A percentile compares a stretch with the other conserved stretches of the same genome.
Evolutionary conservation across 2,329 filamentous ascomycete species (phyloP).

Genomic region (Chaetomium olivaceum): DNA sequence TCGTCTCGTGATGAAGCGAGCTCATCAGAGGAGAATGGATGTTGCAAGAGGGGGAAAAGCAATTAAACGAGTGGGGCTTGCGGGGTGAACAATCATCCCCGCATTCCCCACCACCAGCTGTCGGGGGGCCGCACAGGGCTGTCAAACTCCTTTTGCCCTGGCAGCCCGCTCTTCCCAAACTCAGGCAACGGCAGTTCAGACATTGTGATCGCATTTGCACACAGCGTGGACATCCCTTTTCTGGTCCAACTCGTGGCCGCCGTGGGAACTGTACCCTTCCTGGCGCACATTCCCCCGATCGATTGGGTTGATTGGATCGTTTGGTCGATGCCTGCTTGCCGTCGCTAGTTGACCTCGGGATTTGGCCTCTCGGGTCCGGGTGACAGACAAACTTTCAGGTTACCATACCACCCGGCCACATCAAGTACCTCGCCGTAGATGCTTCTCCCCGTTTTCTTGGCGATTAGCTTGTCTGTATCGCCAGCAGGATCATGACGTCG

Average conservation of each 20-base stretch:
- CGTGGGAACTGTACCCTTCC: slow-evolving; percentile 8
- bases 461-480: neutral
- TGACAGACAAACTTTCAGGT: neutral
- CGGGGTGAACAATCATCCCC: slow-evolving; percentile 28
- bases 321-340: neutral
- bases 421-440: neutral
- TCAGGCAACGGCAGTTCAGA: neutral
- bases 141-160: neutral
- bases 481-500: slow-evolving; percentile 27
- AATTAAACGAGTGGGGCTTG: slow-evolving; percentile 19
- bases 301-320: neutral
- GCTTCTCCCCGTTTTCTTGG: neutral
- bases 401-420: neutral
- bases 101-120: neutral
- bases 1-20: neutral
- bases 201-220: neutral
- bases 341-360: neutral
- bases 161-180: neutral
- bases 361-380: neutral
- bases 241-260: no score
- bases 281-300: neutral
- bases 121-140: neutral
- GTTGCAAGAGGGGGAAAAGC: slow-evolving; percentile 10
- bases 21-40: neutral
- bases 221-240: neutral